Percentiles rank a stretch among this genome's conserved stretches.
These are phyloP conservation scores for Geranomyces variabilis DNA, from an alignment of 192 early-diverging fungal species.

Conservation along the genomic window DNA sequence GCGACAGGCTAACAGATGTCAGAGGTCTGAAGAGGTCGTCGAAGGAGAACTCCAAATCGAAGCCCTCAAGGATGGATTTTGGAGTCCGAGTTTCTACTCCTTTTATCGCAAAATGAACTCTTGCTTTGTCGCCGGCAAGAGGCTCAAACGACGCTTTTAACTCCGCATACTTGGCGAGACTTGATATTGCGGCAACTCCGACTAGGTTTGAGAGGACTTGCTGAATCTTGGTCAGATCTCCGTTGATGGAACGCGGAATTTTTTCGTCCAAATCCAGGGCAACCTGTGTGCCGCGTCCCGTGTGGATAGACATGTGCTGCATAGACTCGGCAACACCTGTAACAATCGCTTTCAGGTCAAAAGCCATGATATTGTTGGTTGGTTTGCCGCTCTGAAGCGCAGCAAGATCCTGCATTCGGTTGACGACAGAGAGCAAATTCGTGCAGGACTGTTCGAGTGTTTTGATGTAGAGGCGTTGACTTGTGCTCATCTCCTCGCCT, in stretches of 20 bases:
- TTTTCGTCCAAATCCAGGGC: constrained; percentile 5
- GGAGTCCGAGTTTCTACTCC: constrained; percentile 14
- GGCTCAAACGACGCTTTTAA: constrained; percentile 18
- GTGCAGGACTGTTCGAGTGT: constrained; percentile 29
- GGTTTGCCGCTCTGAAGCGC: neutral
- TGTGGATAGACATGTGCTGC: constrained; percentile 15
- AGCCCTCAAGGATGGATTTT: constrained; percentile 2
- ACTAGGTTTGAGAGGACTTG: constrained; percentile 30
- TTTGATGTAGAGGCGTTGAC: constrained; percentile 29
- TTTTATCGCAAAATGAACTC: constrained; percentile 8
- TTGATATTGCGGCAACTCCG: constrained; percentile 10
- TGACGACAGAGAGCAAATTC: constrained; percentile 18
- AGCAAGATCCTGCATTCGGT: constrained; percentile 28
- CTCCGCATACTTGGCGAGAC: neutral
- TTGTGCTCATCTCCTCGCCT: constrained; percentile 14
- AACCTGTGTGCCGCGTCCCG: constrained; percentile 12
- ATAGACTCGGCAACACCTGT: constrained; percentile 21
- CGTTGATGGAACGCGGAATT: constrained; percentile 19
- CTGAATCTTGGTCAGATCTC: constrained; percentile 31
- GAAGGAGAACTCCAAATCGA: constrained; percentile 22
- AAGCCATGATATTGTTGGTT: constrained; percentile 12
- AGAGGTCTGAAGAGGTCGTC: constrained; percentile 17
- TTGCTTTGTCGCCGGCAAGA: neutral
- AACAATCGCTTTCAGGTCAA: constrained; percentile 15
- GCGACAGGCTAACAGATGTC: constrained; percentile 17